phyloP scores from a whole-genome alignment of 164 flowering plant genomes.

The Brasenia schreberi region DNA sequence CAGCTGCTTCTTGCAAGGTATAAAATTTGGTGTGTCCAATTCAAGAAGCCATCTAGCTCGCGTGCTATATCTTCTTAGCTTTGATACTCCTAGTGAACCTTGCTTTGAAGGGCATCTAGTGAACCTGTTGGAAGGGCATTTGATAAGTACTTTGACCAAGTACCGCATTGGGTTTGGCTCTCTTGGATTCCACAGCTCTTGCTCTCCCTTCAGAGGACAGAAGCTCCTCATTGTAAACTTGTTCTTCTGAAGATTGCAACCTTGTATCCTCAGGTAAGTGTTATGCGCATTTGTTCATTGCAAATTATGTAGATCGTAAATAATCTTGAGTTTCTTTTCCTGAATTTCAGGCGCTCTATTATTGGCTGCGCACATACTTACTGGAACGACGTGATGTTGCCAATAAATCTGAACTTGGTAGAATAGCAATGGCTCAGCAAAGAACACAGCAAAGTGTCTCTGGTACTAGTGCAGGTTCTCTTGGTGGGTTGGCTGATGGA shows the following conservation, averaged over 20 bases:
- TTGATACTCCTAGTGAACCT: conserved; percentile 78
- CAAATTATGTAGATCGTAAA: too few species aligned
- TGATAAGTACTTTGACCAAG: conserved; percentile 82
- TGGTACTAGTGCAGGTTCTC: too few species aligned
- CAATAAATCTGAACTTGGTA: conserved; percentile 71
- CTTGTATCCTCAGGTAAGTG: conserved; percentile 91
- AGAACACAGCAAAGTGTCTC: conserved; percentile 94
- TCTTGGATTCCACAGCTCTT: conserved; percentile 96
- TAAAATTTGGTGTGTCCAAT: conserved; percentile 83
- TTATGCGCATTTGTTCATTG: too few species aligned
- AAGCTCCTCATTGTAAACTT: conserved; percentile 91
- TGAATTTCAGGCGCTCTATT: conserved; percentile 69
- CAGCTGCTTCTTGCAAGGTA: conserved; percentile 96
- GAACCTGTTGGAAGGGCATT: conserved; percentile 88
- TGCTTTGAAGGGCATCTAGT: too few species aligned
- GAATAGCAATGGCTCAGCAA: conserved; percentile 68
- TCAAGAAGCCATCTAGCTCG: conserved; percentile 94
- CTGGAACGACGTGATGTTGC: conserved; percentile 98
- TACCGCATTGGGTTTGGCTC: conserved; percentile 99
- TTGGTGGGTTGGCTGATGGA: too few species aligned
- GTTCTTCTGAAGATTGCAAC: conserved; percentile 78
- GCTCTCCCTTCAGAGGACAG: conserved; percentile 89
- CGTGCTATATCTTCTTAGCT: conserved; percentile 86
- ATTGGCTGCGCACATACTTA: conserved; percentile 97
- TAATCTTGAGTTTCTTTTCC: too few species aligned